These are phyloP conservation scores for Colletotrichum sp. DNA, from an alignment of 2,329 filamentous ascomycete genomes.

Conservation along the genomic window DNA sequence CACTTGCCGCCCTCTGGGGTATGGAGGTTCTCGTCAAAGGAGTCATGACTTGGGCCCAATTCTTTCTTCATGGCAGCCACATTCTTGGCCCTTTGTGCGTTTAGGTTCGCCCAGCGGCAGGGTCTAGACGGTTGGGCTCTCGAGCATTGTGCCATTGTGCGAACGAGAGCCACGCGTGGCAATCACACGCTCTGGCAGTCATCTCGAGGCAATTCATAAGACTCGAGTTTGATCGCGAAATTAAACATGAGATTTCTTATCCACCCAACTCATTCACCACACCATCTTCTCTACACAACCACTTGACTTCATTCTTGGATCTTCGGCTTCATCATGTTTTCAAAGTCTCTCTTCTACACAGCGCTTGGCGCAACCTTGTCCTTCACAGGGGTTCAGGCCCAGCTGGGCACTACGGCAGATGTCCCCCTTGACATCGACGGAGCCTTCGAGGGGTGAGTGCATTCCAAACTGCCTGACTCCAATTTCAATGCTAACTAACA, in stretches of 20 bases:
- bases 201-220: neutral
- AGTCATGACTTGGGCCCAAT: neutral
- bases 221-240: neutral
- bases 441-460: slow-evolving; percentile 12
- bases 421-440: slow-evolving; percentile 15
- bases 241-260: neutral
- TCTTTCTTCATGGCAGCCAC: neutral
- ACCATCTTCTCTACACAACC: neutral
- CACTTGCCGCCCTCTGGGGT: neutral
- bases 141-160: neutral
- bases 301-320: neutral
- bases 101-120: neutral
- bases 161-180: neutral
- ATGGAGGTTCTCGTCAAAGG: neutral
- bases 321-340: neutral
- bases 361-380: neutral
- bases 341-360: neutral
- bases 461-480: too few species aligned
- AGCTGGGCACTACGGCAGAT: neutral
- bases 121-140: neutral
- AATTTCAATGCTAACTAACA: neutral
- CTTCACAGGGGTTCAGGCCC: neutral
- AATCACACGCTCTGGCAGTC: neutral
- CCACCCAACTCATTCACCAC: neutral
- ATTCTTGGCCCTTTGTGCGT: neutral